Evolutionary conservation across 2,329 filamentous ascomycete genomes (phyloP), one percentile per base, ranked within the genome.

Genomic region (Clathrospora elynae): DNA sequence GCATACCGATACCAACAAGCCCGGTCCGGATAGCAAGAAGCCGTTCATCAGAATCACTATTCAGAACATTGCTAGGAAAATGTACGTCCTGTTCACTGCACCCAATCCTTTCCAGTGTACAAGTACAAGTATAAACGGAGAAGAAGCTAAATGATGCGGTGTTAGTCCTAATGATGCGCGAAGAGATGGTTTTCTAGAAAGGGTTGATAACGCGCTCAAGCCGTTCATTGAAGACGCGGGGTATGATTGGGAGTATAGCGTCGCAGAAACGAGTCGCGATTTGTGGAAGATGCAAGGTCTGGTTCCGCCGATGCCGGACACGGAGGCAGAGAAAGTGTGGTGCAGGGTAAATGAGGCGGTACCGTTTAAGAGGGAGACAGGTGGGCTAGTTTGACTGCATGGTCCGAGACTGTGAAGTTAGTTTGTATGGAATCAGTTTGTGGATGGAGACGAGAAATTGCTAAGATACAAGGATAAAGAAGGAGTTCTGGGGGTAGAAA

Each of bases 211-310:
- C 1, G 41, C 58, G 0, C 30, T 77, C n/a, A 70, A 71, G 46
- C 72, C 73, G 12, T 64, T 71, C 35, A 52, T 76, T 0, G 60
- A 52, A 1, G 73, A 74, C 20, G 68, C 68, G 42, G 74, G 72
- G 0, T 75, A 71, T 30, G 70, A 73, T 42, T 76, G 67, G 65
- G 75, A 78, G 56, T 73, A 68, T 43, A 67, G 71, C 37, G 54
- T 76, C 18, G 59, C 66, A 7, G 73, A 78, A 58, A 75, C 71
- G 19, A 66, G 69, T n/a, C 54, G 72, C 12, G 61, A 64, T 29
- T 38, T 77, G 36, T 77, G 75, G 75, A 73, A 70, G 54, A 57
- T 76, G 9, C 67, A 76, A 16, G 74, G 71, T 1, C 12, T 74
- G 6, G 52, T 61, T 28, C 66, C 72, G 17, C 73, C 73, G 11